Percentiles rank a stretch among this genome's conserved stretches.
phyloP scores from a whole-genome alignment of 164 flowering plant species.

The Macadamia integrifolia region DNA sequence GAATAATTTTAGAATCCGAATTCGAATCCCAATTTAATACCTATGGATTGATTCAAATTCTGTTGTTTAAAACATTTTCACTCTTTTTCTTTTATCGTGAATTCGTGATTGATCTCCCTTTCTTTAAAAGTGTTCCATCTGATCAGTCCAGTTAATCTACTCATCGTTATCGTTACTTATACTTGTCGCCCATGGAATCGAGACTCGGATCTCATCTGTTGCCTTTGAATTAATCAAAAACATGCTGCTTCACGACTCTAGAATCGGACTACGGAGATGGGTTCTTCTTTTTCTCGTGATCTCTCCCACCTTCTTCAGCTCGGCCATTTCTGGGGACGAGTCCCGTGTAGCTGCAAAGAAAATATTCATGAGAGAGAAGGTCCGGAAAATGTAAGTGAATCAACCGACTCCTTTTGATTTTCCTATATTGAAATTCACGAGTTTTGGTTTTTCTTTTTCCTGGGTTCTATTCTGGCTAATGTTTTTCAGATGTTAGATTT shows the following conservation, averaged over 20 bases:
- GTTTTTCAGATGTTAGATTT: too few relatives aligned
- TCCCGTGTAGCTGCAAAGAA: conserved; percentile 39
- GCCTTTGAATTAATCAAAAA: conserved; percentile 4
- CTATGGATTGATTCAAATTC: too few relatives aligned
- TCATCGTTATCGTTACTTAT: too few relatives aligned
- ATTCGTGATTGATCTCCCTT: too few relatives aligned
- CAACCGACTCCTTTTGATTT: background rate
- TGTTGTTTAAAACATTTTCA: too few relatives aligned
- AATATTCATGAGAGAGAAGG: conserved; percentile 64
- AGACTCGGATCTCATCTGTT: too few relatives aligned
- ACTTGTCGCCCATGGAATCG: too few relatives aligned
- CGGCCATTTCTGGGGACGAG: conserved; percentile 29
- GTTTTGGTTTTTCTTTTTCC: background rate
- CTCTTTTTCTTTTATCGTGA: too few relatives aligned
- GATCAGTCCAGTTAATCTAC: too few relatives aligned
- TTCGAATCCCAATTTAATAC: too few relatives aligned
- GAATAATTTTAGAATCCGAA: too few relatives aligned
- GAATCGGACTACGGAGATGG: conserved; percentile 25
- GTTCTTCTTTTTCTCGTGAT: conserved; percentile 33
- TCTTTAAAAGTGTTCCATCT: too few relatives aligned
- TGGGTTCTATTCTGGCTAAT: background rate
- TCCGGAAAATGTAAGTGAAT: conserved; percentile 58
- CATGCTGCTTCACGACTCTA: conserved; percentile 22
- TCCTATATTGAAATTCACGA: background rate
- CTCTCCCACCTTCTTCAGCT: conserved; percentile 17